These are phyloP conservation scores for Euphorbia peplus DNA, from an alignment of 345 rosid genomes.

Conservation along the genomic window DNA sequence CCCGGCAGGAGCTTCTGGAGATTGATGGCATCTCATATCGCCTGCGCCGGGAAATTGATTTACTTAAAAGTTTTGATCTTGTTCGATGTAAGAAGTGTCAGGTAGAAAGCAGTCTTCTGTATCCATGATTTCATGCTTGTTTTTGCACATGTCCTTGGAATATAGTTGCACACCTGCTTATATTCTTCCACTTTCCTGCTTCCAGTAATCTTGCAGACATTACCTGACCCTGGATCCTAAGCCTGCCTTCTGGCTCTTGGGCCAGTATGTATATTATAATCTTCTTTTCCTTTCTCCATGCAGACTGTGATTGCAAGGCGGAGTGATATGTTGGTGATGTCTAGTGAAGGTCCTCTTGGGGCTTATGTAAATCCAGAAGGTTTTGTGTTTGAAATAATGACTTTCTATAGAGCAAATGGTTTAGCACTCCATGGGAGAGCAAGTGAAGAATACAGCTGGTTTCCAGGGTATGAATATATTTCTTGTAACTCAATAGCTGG, in stretches of 20 bases:
- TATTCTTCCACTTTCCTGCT: background rate
- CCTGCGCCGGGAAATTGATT: slow-evolving; percentile 77
- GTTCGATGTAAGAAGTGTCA: slow-evolving; percentile 74
- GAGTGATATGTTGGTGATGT: slow-evolving; percentile 96
- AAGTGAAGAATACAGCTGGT: slow-evolving; percentile 75
- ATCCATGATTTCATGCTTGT: background rate
- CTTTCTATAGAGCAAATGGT: slow-evolving; percentile 63
- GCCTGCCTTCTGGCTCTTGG: background rate
- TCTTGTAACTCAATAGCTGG: background rate
- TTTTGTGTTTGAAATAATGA: slow-evolving; percentile 77
- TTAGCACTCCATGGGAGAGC: slow-evolving; percentile 53
- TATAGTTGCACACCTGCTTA: background rate
- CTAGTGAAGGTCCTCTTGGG: slow-evolving; percentile 94
- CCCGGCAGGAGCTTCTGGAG: slow-evolving; percentile 94
- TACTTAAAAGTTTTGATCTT: slow-evolving; percentile 68
- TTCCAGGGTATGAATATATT: slow-evolving; percentile 80
- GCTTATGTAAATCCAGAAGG: slow-evolving; percentile 85
- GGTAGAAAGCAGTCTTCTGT: slow-evolving; percentile 38
- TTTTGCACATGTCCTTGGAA: background rate
- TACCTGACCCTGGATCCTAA: background rate
- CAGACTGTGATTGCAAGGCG: slow-evolving; percentile 79
- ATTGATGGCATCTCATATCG: slow-evolving; percentile 83
- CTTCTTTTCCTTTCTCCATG: slow-evolving; percentile 6
- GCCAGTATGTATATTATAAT: background rate
- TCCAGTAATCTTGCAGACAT: background rate